Conservation (phyloP, 257 asterid genomes). For the Salvia splendens region DNA sequence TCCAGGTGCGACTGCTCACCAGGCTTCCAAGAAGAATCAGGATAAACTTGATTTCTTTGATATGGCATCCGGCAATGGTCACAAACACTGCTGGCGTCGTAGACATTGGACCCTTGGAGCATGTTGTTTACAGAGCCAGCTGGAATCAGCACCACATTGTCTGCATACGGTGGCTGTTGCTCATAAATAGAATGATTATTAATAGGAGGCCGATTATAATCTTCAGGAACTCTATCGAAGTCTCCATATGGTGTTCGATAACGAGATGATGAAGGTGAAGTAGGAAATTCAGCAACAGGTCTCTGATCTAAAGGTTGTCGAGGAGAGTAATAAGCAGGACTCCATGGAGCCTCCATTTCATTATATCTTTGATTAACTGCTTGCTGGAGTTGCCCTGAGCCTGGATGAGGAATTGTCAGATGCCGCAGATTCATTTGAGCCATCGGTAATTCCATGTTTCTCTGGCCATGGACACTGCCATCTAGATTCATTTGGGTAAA, state of each 20-base stretch:
- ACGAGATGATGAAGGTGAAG: slow-evolving; percentile 83
- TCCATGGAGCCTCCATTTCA: slow-evolving; percentile 97
- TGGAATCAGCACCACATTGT: slow-evolving; percentile 56
- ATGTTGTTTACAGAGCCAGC: slow-evolving; percentile 59
- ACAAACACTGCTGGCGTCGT: slow-evolving; percentile 69
- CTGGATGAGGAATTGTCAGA: slow-evolving; percentile 70
- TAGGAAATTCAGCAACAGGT: slow-evolving; percentile 62
- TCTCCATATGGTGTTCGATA: slow-evolving; percentile 65
- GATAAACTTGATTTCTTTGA: slow-evolving; percentile 65
- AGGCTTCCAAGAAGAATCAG: slow-evolving; percentile 62
- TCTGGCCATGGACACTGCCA: slow-evolving; percentile 64
- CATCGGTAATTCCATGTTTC: slow-evolving; percentile 76
- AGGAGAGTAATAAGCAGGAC: slow-evolving; percentile 92
- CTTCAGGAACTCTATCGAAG: slow-evolving; percentile 68
- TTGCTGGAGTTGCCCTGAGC: slow-evolving; percentile 70
- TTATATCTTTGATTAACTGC: slow-evolving; percentile 61
- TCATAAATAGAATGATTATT: slow-evolving; percentile 54
- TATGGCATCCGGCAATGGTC: slow-evolving; percentile 62
- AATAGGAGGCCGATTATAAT: slow-evolving; percentile 50
- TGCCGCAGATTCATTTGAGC: slow-evolving; percentile 67
- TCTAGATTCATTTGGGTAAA: slow-evolving; percentile 73
- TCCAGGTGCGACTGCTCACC: slow-evolving; percentile 61
- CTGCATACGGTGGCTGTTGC: slow-evolving; percentile 63
- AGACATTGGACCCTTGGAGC: slow-evolving; percentile 52
- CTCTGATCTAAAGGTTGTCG: slow-evolving; percentile 81